These are phyloP conservation scores for Hypericum androsaemum DNA, from an alignment of 345 rosid genomes.

Conservation along the genomic window DNA sequence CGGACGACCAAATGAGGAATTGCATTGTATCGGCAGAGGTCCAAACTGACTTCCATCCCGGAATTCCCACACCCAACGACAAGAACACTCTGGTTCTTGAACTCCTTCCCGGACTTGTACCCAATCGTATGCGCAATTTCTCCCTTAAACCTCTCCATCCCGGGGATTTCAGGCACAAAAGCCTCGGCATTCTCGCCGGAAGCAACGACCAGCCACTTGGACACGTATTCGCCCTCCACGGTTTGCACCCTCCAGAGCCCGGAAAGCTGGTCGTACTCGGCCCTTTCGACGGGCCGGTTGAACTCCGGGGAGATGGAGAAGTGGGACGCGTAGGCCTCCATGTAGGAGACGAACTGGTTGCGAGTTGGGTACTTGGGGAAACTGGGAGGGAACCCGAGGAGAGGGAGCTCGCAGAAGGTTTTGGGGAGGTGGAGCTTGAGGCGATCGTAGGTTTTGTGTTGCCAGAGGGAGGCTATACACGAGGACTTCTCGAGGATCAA, in stretches of 20 bases:
- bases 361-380: slow-evolving; percentile 78
- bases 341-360: slow-evolving; percentile 57
- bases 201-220: slow-evolving; percentile 58
- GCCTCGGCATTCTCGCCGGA: slow-evolving; percentile 75
- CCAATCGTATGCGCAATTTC: slow-evolving; percentile 41
- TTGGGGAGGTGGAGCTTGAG: slow-evolving; percentile 88
- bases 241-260: slow-evolving; percentile 64
- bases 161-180: slow-evolving; percentile 34
- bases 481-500: slow-evolving; percentile 63
- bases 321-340: slow-evolving; percentile 56
- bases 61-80: slow-evolving; percentile 86
- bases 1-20: slow-evolving; percentile 49
- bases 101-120: slow-evolving; percentile 47
- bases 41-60: slow-evolving; percentile 59
- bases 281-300: slow-evolving; percentile 45
- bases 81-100: slow-evolving; percentile 35
- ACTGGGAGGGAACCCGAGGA: slow-evolving; percentile 45
- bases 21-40: slow-evolving; percentile 52
- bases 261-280: slow-evolving; percentile 36
- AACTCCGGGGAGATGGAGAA: slow-evolving; percentile 57
- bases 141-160: slow-evolving; percentile 40
- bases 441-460: slow-evolving; percentile 64
- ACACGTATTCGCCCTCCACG: slow-evolving; percentile 36
- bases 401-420: slow-evolving; percentile 71
- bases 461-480: slow-evolving; percentile 86